Evolutionary conservation across 2,329 filamentous ascomycete genomes (phyloP), one percentile per base, ranked within the genome.

Genomic region (Fusarium sp.): DNA sequence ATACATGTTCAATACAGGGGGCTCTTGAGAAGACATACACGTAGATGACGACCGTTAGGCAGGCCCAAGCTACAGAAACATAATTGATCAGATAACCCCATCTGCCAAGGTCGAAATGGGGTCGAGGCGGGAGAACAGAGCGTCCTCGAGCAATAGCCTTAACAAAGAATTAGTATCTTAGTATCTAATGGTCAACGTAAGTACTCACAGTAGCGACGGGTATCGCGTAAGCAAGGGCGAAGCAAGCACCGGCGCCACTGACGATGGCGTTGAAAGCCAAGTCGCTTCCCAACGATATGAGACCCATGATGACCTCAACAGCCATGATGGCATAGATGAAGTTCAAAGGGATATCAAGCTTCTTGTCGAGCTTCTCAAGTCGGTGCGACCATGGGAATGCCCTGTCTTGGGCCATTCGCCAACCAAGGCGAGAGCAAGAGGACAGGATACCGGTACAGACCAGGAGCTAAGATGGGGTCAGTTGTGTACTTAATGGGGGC

Each of bases 391-490:
- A 63, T 5, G 62, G 62, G 3, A 65, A 65, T 15, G 62, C 62
- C 11, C 23, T 58, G 2, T 65, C 62, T 14, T 57, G 35, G 0
- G 62, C 62, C 62, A 65, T 58, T 2, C 62, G 43, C 62, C 62
- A 65, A 8, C 51, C 62, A 2, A 65, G 52, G 3, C 62, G 62
- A 14, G 62, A 65, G 5, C 57, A 55, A 0, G 56, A 61, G 10
- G 49, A 62, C 3, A 62, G 31, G 7, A 62, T 53, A 1, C 58
- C 51, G 0, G 57, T 57, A 9, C 61, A 64, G 5, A 57, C 47
- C 4, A 63, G 45, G 5, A 64, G 18, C 61, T 57, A 47, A 9
- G 29, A 25, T 8, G 4, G 8, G 11, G 7, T 55, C 15, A 55
- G 52, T 1, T 2, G 33, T 10, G 4, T 4, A 11, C 4, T 6